Percentiles rank a stretch among this genome's conserved stretches.
Evolutionary conservation across 1,284 basidiomycete genomes (phyloP).

Genomic region (Marasmius fiardii): DNA sequence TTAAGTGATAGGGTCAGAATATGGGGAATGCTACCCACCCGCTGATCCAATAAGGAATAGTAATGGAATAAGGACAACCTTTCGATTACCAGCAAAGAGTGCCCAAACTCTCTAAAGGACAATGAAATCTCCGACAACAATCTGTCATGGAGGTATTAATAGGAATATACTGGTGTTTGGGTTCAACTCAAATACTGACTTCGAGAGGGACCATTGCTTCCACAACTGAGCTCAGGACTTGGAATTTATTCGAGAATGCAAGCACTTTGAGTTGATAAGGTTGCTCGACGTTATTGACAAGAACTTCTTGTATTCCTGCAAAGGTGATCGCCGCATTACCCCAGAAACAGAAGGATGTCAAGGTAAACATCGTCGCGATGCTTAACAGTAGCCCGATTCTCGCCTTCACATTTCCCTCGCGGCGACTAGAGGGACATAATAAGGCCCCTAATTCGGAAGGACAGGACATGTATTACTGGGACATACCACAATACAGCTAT

Average conservation of each 20-base stretch:
- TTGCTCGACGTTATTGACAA: not conserved
- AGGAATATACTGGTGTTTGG: not conserved
- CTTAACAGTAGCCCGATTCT: not conserved
- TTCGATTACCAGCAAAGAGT: not conserved
- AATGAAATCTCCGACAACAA: not conserved
- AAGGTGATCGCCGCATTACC: not conserved
- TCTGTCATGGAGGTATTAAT: not conserved
- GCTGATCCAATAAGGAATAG: not conserved
- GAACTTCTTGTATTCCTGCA: not conserved
- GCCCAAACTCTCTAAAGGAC: not conserved
- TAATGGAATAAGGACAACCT: not conserved
- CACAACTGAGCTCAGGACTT: not conserved
- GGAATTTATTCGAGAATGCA: not conserved
- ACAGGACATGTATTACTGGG: not conserved
- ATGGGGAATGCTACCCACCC: not conserved
- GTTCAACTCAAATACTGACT: not conserved
- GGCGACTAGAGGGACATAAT: not conserved
- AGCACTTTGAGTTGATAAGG: not conserved
- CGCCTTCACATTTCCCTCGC: not conserved
- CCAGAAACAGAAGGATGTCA: not conserved
- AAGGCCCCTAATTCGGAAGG: not conserved
- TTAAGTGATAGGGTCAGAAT: not conserved
- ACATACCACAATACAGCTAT: not conserved
- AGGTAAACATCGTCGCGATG: not conserved
- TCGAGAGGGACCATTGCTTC: not conserved